A percentile compares a stretch with the other conserved stretches of the same genome.
Conservation (phyloP, 257 asterid species). For the Primulina tabacum region DNA sequence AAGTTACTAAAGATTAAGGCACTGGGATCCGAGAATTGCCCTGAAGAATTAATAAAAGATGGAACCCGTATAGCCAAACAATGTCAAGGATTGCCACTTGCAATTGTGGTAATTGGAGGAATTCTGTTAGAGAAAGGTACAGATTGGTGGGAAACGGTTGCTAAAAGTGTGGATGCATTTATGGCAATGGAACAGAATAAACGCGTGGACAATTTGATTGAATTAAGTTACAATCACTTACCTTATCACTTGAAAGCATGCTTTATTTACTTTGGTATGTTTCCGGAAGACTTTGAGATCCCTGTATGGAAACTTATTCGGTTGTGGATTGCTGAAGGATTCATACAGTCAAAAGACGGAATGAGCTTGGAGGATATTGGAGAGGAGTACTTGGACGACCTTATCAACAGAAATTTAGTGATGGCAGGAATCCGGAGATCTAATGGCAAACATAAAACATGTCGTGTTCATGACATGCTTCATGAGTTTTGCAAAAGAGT, state of each 20-base stretch:
- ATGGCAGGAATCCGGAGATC: constrained; percentile 37
- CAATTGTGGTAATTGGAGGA: constrained; percentile 54
- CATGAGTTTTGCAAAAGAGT: constrained; percentile 47
- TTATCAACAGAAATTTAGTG: constrained; percentile 44
- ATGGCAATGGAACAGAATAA: constrained; percentile 35
- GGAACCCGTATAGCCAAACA: constrained; percentile 43
- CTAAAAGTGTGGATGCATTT: constrained; percentile 36
- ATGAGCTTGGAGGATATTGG: constrained; percentile 48
- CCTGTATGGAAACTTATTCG: constrained; percentile 39
- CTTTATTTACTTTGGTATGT: constrained; percentile 55
- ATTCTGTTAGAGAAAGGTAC: constrained; percentile 42
- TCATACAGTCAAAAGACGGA: constrained; percentile 41
- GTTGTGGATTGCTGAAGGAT: constrained; percentile 63
- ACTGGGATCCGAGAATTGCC: constrained; percentile 40
- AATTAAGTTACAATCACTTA: constrained; percentile 43
- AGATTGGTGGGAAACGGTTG: constrained; percentile 45
- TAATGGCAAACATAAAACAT: constrained; percentile 42
- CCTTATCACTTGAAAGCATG: constrained; percentile 54
- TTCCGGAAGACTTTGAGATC: constrained; percentile 47
- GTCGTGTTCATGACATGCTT: constrained; percentile 54
- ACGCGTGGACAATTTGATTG: constrained; percentile 39
- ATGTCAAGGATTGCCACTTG: constrained; percentile 53
- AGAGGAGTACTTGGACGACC: constrained; percentile 47
- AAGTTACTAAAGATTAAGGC: constrained; percentile 41
- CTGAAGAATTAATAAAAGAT: constrained; percentile 28